Evolutionary conservation across 2,329 filamentous ascomycete genomes (phyloP).

Genomic region (Ceratocystiopsis minuta): DNA sequence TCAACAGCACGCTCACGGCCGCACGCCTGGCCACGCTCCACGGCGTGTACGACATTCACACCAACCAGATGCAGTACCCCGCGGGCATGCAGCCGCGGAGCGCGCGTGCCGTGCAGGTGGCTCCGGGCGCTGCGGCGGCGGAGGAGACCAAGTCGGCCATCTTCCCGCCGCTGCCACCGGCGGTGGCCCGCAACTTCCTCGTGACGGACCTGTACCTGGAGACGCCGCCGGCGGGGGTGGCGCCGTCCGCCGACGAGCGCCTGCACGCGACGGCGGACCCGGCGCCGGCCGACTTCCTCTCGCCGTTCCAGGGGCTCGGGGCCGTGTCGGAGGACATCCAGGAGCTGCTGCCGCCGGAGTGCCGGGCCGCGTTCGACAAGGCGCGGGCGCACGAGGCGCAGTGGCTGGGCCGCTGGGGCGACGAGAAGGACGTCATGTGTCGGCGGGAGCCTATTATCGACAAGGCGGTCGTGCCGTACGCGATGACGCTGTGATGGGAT

Average conservation of each 20-base stretch:
- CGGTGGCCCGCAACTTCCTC: conserved; percentile 36
- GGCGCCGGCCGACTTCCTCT: conserved; percentile 23
- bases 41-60: conserved; percentile 86
- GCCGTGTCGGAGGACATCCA: conserved; percentile 47
- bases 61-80: conserved; percentile 79
- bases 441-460: conserved; percentile 39
- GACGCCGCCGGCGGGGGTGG: conserved; percentile 28
- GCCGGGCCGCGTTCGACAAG: conserved; percentile 52
- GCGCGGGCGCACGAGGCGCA: conserved; percentile 44
- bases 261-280: conserved; percentile 13
- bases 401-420: conserved; percentile 61
- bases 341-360: conserved; percentile 49
- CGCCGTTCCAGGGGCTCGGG: conserved; percentile 41
- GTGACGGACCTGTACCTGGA: conserved; percentile 38
- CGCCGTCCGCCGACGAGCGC: conserved; percentile 25
- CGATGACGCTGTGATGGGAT: conserved; percentile 17
- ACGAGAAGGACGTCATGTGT: conserved; percentile 40
- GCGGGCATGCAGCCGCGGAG: conserved; percentile 78
- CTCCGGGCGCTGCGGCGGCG: conserved; percentile 8
- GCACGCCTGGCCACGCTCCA: conserved; percentile 50
- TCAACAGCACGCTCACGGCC: conserved; percentile 58
- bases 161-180: conserved; percentile 30
- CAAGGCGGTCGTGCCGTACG: conserved; percentile 44
- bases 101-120: conserved; percentile 60
- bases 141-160: conserved; percentile 4